These are phyloP conservation scores for Calycina herbarum DNA, from an alignment of 2,329 filamentous ascomycete genomes.

Conservation along the genomic window DNA sequence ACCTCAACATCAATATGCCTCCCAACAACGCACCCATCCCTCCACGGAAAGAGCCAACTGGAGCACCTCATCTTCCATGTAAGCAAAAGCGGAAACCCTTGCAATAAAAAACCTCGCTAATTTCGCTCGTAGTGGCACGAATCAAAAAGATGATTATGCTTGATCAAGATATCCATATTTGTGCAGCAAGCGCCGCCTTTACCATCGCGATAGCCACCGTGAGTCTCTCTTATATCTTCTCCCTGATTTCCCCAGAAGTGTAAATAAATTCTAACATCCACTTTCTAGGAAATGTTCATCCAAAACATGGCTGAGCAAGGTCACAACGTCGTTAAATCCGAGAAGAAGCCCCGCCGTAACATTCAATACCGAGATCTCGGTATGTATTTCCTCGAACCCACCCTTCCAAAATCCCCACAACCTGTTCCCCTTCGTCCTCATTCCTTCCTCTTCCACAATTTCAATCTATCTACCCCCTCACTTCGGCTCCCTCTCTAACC, in stretches of 20 bases:
- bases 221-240: slow-evolving; percentile 34
- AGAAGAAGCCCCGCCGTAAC: slow-evolving; percentile 88
- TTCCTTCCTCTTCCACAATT: background rate
- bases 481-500: too few species aligned
- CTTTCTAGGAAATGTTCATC: slow-evolving; percentile 81
- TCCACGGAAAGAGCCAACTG: slow-evolving; percentile 78
- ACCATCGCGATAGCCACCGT: slow-evolving; percentile 89
- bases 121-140: slow-evolving; percentile 67
- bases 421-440: background rate
- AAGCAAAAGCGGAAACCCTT: slow-evolving; percentile 42
- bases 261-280: slow-evolving; percentile 15
- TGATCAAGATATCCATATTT: slow-evolving; percentile 81
- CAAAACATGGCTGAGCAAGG: slow-evolving; percentile 85
- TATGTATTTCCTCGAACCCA: slow-evolving; percentile 42
- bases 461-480: too few species aligned
- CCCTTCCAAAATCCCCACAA: background rate
- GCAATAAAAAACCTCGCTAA: slow-evolving; percentile 2
- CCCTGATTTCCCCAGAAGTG: background rate
- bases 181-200: slow-evolving; percentile 92
- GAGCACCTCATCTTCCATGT: slow-evolving; percentile 83
- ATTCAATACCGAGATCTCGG: slow-evolving; percentile 95
- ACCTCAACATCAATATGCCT: slow-evolving; percentile 60
- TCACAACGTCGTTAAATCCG: slow-evolving; percentile 84
- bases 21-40: slow-evolving; percentile 86
- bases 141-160: slow-evolving; percentile 94